phyloP scores from a whole-genome alignment of 2,329 filamentous ascomycete species.

The Ceratocystis colombiana region DNA sequence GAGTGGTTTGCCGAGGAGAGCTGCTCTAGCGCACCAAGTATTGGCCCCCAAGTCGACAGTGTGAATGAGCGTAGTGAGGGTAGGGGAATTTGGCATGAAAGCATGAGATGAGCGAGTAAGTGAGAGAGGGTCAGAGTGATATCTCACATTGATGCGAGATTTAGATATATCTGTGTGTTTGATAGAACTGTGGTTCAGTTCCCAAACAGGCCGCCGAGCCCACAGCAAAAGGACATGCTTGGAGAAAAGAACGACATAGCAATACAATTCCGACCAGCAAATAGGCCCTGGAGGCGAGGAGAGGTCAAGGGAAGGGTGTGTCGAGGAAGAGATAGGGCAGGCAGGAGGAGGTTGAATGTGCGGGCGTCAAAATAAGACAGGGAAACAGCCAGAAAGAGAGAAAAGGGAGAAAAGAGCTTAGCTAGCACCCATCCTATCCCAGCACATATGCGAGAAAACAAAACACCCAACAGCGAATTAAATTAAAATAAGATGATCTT shows the following conservation, averaged over 20 bases:
- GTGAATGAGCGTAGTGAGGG: not conserved
- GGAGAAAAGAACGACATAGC: not conserved
- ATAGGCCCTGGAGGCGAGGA: too few species aligned
- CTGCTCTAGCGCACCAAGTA: too few species aligned
- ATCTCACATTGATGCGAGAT: not conserved
- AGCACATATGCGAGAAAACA: not conserved
- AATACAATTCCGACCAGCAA: not conserved
- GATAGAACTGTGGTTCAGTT: not conserved
- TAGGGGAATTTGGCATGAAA: not conserved
- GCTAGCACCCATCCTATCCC: not conserved
- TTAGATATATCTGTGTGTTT: not conserved
- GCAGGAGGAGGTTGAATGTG: not conserved
- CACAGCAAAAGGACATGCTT: not conserved
- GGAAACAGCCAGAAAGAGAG: not conserved
- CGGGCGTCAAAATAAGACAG: slow-evolving; percentile 9
- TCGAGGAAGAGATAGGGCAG: not conserved
- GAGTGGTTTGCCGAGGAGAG: too few species aligned
- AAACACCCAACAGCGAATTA: not conserved
- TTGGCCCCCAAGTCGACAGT: too few species aligned
- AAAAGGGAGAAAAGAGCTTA: not conserved
- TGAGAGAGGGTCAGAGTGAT: not conserved
- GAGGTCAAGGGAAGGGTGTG: not conserved
- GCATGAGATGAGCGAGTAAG: not conserved
- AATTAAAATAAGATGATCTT: not conserved
- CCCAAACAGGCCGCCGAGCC: not conserved